Percentiles rank a stretch among this genome's conserved stretches.
Evolutionary conservation across 2,329 filamentous ascomycete genomes (phyloP).

Genomic region (Raffaelea albimanens): DNA sequence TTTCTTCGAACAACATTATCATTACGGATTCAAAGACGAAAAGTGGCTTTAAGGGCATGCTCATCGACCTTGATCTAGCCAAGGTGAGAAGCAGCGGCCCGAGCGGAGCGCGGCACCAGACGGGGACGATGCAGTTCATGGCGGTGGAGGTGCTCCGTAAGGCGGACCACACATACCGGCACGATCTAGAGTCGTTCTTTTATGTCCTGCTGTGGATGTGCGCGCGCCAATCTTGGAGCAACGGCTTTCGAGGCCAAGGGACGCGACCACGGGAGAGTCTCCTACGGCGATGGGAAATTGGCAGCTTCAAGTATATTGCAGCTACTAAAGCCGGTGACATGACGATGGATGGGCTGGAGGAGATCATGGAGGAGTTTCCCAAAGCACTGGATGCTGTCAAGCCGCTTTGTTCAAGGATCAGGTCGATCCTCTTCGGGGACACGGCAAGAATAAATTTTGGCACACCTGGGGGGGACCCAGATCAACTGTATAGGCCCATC

Average conservation of each 20-base stretch:
- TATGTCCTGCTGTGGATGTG: too few species aligned
- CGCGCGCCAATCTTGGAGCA: background rate
- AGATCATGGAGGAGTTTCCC: too few species aligned
- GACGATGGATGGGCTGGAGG: background rate
- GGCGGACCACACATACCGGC: constrained; percentile 19
- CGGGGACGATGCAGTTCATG: constrained; percentile 24
- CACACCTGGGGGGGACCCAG: background rate
- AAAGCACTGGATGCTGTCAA: too few species aligned
- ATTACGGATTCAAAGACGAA: constrained; percentile 16
- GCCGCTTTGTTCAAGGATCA: too few species aligned
- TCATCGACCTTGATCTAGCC: constrained; percentile 25
- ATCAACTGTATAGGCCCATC: background rate
- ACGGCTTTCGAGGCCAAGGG: background rate
- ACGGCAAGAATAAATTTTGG: background rate
- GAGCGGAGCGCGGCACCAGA: constrained; percentile 16
- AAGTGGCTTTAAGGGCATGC: constrained; percentile 19
- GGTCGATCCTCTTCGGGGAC: too few species aligned
- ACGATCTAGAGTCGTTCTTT: constrained; percentile 14
- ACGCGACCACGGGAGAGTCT: background rate
- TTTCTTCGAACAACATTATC: constrained; percentile 29
- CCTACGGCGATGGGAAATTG: background rate
- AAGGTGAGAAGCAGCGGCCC: constrained; percentile 16
- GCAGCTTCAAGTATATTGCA: background rate
- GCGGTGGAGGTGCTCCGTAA: constrained; percentile 22
- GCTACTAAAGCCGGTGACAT: background rate